Conservation (phyloP, 1,139 yeast species). For the Yamadazyma trypodendri region DNA sequence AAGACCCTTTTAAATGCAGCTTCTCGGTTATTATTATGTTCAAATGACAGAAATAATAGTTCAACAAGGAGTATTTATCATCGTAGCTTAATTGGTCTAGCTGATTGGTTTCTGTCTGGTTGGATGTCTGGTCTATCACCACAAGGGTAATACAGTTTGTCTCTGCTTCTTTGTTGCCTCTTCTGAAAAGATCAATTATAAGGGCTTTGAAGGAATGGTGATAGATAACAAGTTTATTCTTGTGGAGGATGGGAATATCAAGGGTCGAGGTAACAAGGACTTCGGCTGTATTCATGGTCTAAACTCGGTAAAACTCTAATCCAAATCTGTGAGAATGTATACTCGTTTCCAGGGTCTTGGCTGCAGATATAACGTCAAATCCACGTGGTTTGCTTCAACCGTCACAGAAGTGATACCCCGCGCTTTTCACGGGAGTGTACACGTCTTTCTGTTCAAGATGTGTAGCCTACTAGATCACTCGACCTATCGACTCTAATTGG, state of each 20-base stretch:
- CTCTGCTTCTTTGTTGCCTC: conserved; percentile 38
- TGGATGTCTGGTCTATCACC: conserved; percentile 21
- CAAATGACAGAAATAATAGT: conserved; percentile 43
- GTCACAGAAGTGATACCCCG: too few relatives aligned
- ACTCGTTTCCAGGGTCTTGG: too few relatives aligned
- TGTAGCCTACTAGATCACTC: neutral
- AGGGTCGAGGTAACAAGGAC: conserved; percentile 2
- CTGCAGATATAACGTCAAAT: too few relatives aligned
- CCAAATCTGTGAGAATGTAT: too few relatives aligned
- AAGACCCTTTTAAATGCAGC: conserved; percentile 15
- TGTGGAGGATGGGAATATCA: neutral
- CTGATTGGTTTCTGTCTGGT: conserved; percentile 3
- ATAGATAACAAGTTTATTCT: conserved; percentile 1
- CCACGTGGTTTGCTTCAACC: too few relatives aligned
- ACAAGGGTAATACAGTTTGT: conserved; percentile 35
- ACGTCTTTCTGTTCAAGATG: too few relatives aligned
- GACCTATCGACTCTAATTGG: neutral
- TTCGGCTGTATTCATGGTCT: conserved; percentile 1
- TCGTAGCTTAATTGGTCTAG: conserved; percentile 23
- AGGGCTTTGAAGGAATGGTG: conserved; percentile 12
- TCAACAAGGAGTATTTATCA: conserved; percentile 33
- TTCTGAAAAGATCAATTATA: conserved; percentile 27
- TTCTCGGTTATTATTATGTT: conserved; percentile 33
- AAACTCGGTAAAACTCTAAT: too few relatives aligned
- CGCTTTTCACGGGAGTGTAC: too few relatives aligned